phyloP scores from a whole-genome alignment of 1,139 yeast species.

The Saccharomyces hybrid region DNA sequence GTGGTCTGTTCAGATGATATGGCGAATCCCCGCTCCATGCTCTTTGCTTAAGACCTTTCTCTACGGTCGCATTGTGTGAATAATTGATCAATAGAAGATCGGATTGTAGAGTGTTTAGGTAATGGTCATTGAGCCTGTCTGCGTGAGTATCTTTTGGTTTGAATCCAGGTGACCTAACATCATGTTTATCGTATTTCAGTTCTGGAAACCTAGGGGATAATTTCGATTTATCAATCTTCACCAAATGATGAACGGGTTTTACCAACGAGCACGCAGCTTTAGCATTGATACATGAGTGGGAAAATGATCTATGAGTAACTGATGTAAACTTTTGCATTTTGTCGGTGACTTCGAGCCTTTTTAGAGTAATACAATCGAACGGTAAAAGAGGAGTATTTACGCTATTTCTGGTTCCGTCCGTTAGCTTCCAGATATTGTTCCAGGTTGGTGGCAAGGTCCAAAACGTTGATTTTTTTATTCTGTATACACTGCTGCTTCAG shows the following conservation, averaged over 20 bases:
- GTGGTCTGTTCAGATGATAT: slow-evolving; percentile 76
- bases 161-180: slow-evolving; percentile 69
- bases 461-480: neutral
- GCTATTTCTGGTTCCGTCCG: neutral
- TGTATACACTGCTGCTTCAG: neutral
- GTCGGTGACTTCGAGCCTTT: neutral
- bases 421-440: neutral
- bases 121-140: slow-evolving; percentile 78
- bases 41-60: slow-evolving; percentile 64
- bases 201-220: slow-evolving; percentile 65
- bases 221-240: slow-evolving; percentile 62
- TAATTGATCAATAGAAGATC: slow-evolving; percentile 76
- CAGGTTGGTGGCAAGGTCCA: neutral
- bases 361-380: neutral
- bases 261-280: slow-evolving; percentile 75
- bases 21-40: slow-evolving; percentile 88
- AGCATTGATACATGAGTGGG: slow-evolving; percentile 35
- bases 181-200: slow-evolving; percentile 57
- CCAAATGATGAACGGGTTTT: slow-evolving; percentile 86
- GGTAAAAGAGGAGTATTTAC: neutral
- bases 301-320: slow-evolving; percentile 29
- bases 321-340: neutral
- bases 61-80: slow-evolving; percentile 46
- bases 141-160: slow-evolving; percentile 64
- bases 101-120: slow-evolving; percentile 59